Conservation (phyloP, 2,329 filamentous ascomycete genomes). For the Ascocoryne sarcoides region DNA sequence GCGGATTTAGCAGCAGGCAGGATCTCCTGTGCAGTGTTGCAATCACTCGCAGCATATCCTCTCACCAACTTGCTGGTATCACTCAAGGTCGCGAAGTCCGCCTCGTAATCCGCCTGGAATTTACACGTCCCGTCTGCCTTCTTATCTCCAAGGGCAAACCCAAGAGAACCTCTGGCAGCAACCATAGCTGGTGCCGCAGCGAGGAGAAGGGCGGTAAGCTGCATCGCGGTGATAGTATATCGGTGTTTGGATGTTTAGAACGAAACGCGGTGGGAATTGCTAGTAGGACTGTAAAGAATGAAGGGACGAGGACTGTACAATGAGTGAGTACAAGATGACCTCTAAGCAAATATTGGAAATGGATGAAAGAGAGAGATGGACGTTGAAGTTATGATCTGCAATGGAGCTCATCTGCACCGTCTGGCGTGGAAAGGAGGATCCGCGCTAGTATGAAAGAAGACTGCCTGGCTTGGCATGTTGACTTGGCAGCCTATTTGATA, state of each 20-base stretch:
- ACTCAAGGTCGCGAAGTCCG: conserved; percentile 55
- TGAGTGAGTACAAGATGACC: conserved; percentile 11
- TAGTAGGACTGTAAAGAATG: conserved; percentile 2
- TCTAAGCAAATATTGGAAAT: neutral
- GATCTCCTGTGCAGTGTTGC: conserved; percentile 53
- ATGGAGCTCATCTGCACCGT: neutral
- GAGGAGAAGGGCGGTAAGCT: conserved; percentile 13
- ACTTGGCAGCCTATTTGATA: neutral
- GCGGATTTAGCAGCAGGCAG: conserved; percentile 56
- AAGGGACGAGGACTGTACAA: conserved; percentile 11
- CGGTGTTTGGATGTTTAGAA: neutral
- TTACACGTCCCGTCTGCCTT: conserved; percentile 55
- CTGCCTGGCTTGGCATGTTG: too few relatives aligned
- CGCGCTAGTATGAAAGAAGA: neutral
- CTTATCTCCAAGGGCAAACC: conserved; percentile 60
- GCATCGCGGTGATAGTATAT: conserved; percentile 3
- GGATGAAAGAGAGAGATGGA: conserved; percentile 1
- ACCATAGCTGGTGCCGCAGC: conserved; percentile 38
- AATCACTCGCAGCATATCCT: conserved; percentile 59
- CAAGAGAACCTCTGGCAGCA: conserved; percentile 46
- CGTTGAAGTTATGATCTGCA: neutral
- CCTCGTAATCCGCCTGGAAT: conserved; percentile 49
- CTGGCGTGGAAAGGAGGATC: conserved; percentile 3
- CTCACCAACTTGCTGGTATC: conserved; percentile 47
- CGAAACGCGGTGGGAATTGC: conserved; percentile 4